Percentiles rank a stretch among this genome's conserved stretches.
Conservation (phyloP, 441 rosid species). For the Pelargonium fulgidum region DNA sequence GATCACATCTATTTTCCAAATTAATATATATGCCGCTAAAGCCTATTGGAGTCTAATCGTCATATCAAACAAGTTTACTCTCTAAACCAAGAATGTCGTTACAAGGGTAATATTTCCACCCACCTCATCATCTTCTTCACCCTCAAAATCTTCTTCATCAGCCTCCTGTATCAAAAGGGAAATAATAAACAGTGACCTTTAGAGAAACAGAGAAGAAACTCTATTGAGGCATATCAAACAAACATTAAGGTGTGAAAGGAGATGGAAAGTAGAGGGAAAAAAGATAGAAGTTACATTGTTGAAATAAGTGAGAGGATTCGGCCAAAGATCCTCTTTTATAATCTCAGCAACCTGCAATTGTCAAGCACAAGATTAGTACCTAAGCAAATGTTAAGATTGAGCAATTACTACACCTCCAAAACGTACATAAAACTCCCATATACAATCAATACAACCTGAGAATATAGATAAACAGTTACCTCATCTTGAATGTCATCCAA, state of each 20-base stretch:
- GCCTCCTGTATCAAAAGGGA: conserved; percentile 48
- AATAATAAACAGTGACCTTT: conserved; percentile 8
- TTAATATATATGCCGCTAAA: no score
- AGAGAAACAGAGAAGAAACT: conserved; percentile 14
- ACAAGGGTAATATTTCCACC: not conserved
- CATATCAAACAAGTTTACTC: no score
- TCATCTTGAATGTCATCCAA: conserved; percentile 72
- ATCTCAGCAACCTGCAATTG: conserved; percentile 74
- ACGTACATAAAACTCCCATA: not conserved
- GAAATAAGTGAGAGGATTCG: conserved; percentile 86
- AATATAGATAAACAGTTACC: conserved; percentile 31
- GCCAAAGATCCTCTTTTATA: conserved; percentile 93
- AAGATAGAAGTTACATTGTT: conserved; percentile 44
- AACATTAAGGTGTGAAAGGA: not conserved
- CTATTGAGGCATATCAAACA: not conserved
- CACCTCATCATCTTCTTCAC: conserved; percentile 71
- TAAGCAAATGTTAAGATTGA: not conserved
- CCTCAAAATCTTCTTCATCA: conserved; percentile 72
- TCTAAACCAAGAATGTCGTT: no score
- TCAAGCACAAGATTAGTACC: not conserved
- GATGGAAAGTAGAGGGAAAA: not conserved
- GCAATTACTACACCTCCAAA: conserved; percentile 4
- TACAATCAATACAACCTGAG: not conserved
- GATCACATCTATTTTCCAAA: no score
- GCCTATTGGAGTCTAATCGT: no score